A percentile compares a stretch with the other conserved stretches of the same genome.
Conservation (phyloP, 345 rosid genomes). For the Cardamine resedifolia region DNA sequence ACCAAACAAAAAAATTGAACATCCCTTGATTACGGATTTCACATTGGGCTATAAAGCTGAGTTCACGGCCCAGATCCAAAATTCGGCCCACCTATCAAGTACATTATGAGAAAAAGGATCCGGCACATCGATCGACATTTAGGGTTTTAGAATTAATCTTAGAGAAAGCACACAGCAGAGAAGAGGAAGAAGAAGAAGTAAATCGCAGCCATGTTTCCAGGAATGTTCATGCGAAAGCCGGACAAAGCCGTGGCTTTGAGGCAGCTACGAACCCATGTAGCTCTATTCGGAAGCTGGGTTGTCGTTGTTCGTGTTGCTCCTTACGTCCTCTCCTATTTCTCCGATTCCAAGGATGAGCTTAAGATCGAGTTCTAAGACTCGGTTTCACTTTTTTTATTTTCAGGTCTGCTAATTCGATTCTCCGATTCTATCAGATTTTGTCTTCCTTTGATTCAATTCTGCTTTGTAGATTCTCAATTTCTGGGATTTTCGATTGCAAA, state of each 20-base stretch:
- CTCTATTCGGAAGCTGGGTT: slow-evolving; percentile 70
- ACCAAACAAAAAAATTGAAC: too few species aligned
- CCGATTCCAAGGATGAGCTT: slow-evolving; percentile 66
- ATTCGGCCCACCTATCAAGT: neutral
- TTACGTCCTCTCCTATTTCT: slow-evolving; percentile 64
- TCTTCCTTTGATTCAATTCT: neutral
- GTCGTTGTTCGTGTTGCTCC: slow-evolving; percentile 67
- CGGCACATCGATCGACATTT: slow-evolving; percentile 14
- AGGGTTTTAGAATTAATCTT: slow-evolving; percentile 40
- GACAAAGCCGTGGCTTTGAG: slow-evolving; percentile 83
- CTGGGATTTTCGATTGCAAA: neutral
- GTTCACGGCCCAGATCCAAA: neutral
- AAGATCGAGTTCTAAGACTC: slow-evolving; percentile 62
- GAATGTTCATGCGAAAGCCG: slow-evolving; percentile 82
- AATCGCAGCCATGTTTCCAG: slow-evolving; percentile 66
- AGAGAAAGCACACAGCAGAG: slow-evolving; percentile 1
- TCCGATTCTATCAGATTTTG: neutral
- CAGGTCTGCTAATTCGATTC: neutral
- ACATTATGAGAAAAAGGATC: neutral
- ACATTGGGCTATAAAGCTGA: neutral
- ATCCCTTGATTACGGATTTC: neutral
- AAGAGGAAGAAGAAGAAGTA: slow-evolving; percentile 20
- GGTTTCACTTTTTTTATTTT: neutral
- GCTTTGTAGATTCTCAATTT: neutral
- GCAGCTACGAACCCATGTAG: slow-evolving; percentile 67